Evolutionary conservation across 768 basidiomycete genomes (phyloP), one percentile per base, ranked within the genome.

Genomic region (Hericium rajendrae): DNA sequence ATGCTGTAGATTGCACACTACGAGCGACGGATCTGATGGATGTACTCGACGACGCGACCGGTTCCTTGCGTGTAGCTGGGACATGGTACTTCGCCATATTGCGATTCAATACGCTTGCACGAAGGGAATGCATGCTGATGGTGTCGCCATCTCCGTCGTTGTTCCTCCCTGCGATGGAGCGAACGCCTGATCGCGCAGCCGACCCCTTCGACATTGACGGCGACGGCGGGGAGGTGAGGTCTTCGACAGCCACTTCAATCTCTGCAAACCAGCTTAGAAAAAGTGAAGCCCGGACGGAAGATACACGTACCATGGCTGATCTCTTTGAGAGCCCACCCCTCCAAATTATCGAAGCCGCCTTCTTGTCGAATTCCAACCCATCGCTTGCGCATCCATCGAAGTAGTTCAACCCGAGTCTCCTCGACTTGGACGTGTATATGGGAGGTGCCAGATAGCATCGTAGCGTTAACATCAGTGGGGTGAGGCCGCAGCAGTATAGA

Each of bases 251-350:
- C 11, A 94, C 81, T 67, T 94, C 91, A 54, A 94, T 81, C 67
- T 88, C 92, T 92, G 63, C 3, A 53, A 38, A 50, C 32, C 16
- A 52, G 52, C 54, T 39, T 56, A 57, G 18, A 38, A 38, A 39
- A 15, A 43, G 52, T 22, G 9, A 39, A 32, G 39, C 48, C 22
- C 41, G 18, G 60, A 38, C 60, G 38, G 41, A 39, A 53, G 38
- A 50, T 53, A 38, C 9, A 55, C 87, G 64, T 60, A 90, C 91
- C 79, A 65, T 88, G 82, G 43, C 83, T 80, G 41, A 98, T 91
- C 66, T 97, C 95, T 67, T 91, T 86, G 55, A 94, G 68, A 0
- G 88, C 84, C 91, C 92, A 97, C 4, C 78, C 78, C 51, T 95
- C 91, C n/a, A 98, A 75, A 4, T 71, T 67, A 53, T 87, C 85